Base-by-base conservation (phyloP, 148 eudicot genomes). In the Camellia granthamiana region DNA sequence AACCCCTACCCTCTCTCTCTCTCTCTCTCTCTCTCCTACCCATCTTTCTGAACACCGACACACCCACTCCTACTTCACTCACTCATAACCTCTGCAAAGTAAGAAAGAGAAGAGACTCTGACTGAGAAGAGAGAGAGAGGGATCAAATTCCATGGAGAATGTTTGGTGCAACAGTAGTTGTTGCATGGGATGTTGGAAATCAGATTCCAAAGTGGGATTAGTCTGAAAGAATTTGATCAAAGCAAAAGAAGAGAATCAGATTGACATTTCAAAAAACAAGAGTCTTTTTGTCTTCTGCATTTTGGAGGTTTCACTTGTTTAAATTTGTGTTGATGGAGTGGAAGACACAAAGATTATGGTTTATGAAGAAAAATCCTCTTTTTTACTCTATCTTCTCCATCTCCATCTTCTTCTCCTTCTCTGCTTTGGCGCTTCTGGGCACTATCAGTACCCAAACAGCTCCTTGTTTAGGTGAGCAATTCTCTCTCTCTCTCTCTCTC, bases 391-490 rank as follows among this genome's bases (percentile, higher is more conserved):
- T 49, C 21, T 9, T 51, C 75, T 13, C 46, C 75, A 46, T 47
- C 43, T 7, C 54, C 75, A 30, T 30, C 38, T 9, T 69, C 70
- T 38, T 82, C 52, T 54, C 62, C 77, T 51, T 52, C 84, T 70
- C 80, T 41, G 15, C 44, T 62, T 52, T 21, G 0, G 72, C 61
- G 12, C 51, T 82, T 46, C 67, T 58, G 19, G n/a, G 21, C 52
- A 59, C 60, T n/a, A 41, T 19, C 66, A 43, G 19, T 59, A 10
- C 74, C 42, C 59, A 47, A 68, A 30, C 75, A 3, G 5, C 79
- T 43, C 75, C 75, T 23, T 69, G 78, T 68, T 46, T 47, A 43
- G 83, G 83, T 81, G 59, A 75, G 54, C 46, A 60, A n/a, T 4
- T 7, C 16, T 2, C 9, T 13, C 23, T 6, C 42, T 5, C 11